Evolutionary conservation across 1,284 basidiomycete genomes (phyloP).

Genomic region (Rhodotorula sp.): DNA sequence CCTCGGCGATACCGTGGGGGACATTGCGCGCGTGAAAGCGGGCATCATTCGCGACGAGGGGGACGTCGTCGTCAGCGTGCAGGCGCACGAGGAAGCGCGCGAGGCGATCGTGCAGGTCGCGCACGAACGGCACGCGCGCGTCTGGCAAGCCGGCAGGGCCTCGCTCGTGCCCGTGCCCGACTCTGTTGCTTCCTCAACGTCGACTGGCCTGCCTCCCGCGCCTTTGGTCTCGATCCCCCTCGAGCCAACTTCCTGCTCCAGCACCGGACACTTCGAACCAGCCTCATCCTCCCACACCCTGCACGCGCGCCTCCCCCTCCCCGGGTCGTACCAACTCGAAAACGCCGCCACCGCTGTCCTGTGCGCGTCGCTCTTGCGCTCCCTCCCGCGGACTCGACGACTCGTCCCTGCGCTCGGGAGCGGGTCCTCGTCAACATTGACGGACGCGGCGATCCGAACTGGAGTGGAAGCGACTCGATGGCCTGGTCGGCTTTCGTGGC

Average conservation of each 20-base stretch:
- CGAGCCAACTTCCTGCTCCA: neutral
- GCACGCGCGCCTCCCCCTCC: conserved; percentile 56
- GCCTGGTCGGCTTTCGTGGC: conserved; percentile 79
- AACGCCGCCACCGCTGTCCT: conserved; percentile 72
- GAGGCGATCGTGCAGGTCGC: conserved; percentile 53
- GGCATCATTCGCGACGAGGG: conserved; percentile 69
- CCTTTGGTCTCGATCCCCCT: conserved; percentile 39
- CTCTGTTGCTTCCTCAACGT: neutral
- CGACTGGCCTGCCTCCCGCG: neutral
- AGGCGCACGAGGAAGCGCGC: conserved; percentile 60
- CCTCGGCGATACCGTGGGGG: conserved; percentile 70
- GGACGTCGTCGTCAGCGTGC: conserved; percentile 72
- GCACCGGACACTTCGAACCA: neutral
- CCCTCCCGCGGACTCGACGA: conserved; percentile 50
- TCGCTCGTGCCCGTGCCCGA: neutral
- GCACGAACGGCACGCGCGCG: conserved; percentile 43
- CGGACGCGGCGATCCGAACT: conserved; percentile 52
- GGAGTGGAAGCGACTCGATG: conserved; percentile 68
- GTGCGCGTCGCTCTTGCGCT: conserved; percentile 63
- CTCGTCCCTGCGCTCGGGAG: conserved; percentile 38
- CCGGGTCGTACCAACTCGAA: conserved; percentile 75
- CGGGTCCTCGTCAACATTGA: conserved; percentile 25
- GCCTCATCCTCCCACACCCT: neutral
- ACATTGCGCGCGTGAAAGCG: conserved; percentile 80
- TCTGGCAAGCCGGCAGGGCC: conserved; percentile 27